phyloP scores from a whole-genome alignment of 805 yeast species.

The Naumovozyma castellii region DNA sequence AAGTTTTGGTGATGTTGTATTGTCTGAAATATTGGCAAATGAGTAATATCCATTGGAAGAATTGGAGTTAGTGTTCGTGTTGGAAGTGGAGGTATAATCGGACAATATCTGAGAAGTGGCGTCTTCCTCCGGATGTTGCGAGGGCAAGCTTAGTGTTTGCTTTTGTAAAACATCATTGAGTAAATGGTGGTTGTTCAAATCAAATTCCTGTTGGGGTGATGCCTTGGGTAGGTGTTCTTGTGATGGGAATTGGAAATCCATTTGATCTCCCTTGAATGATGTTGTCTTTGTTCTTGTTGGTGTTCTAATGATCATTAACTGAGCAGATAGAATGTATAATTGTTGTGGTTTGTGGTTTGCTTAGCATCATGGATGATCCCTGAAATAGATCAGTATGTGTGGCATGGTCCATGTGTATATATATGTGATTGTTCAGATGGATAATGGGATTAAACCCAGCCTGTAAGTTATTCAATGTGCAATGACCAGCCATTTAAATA shows the following conservation, averaged over 20 bases:
- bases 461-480: no score
- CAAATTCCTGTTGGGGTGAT: constrained; percentile 9
- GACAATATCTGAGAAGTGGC: constrained; percentile 26
- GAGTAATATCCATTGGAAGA: constrained; percentile 29
- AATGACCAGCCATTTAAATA: constrained; percentile 6
- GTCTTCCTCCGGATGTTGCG: constrained; percentile 7
- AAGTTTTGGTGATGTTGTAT: constrained; percentile 23
- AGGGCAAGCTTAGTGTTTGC: constrained; percentile 1
- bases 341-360: no score
- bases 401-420: no score
- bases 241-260: constrained; percentile 33
- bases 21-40: constrained; percentile 32
- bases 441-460: no score
- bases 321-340: no score
- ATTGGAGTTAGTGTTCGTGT: constrained; percentile 17
- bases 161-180: constrained; percentile 15
- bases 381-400: no score
- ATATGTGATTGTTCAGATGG: no score
- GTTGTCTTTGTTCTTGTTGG: constrained; percentile 31
- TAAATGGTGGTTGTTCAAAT: constrained; percentile 24
- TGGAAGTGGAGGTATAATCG: constrained; percentile 19
- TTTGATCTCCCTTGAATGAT: constrained; percentile 34
- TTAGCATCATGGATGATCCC: no score
- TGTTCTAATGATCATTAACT: constrained; percentile 18
- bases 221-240: constrained; percentile 15